Evolutionary conservation across 192 early-diverging fungal species (phyloP).

Genomic region (Gonapodya prolifera): DNA sequence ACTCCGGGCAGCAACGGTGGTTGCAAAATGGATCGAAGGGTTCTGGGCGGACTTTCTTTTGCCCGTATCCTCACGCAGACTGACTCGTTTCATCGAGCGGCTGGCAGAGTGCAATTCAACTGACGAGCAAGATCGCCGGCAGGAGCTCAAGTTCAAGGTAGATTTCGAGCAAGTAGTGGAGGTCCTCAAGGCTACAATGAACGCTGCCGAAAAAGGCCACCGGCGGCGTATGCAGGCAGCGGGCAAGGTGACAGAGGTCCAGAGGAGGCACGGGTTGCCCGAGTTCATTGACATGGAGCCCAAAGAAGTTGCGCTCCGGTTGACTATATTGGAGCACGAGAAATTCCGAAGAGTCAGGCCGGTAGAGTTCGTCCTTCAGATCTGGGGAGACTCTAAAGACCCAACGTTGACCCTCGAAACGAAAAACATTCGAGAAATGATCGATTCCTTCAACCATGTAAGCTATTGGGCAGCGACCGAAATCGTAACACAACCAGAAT

Average conservation of each 20-base stretch:
- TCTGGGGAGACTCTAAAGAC: slow-evolving; percentile 3
- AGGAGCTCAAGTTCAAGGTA: neutral
- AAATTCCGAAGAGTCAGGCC: neutral
- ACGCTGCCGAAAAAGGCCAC: neutral
- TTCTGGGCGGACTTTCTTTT: neutral
- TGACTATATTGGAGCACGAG: neutral
- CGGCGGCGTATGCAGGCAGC: neutral
- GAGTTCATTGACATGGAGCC: slow-evolving; percentile 7
- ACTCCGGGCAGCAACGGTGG: neutral
- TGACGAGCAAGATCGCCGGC: neutral
- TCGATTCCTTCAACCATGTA: neutral
- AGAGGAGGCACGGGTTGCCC: neutral
- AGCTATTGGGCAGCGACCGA: slow-evolving; percentile 7
- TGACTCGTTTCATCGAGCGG: neutral
- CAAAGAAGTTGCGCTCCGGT: slow-evolving; percentile 1
- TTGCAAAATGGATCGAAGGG: slow-evolving; percentile 5
- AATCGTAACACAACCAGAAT: neutral
- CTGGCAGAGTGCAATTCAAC: neutral
- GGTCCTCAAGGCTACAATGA: neutral
- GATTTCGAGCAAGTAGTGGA: neutral
- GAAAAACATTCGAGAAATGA: neutral
- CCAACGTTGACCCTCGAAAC: neutral
- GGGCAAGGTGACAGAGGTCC: neutral
- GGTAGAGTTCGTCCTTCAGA: slow-evolving; percentile 4
- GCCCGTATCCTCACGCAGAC: neutral